Base-by-base conservation (phyloP, 345 rosid species). In the Hibiscus trionum region DNA sequence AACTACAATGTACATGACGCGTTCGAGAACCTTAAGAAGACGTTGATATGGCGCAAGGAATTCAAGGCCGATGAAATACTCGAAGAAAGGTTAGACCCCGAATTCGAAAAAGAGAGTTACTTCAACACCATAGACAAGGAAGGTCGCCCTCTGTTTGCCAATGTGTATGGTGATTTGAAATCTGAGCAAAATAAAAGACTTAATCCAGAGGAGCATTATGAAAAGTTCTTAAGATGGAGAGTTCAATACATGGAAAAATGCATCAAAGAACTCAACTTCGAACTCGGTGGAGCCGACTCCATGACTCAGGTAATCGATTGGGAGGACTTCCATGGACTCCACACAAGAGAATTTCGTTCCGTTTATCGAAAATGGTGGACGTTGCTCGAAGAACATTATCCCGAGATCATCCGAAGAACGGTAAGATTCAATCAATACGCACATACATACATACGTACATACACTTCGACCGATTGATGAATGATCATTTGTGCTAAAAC, bases 301-400 rank as follows among this genome's bases (percentile, higher is more conserved):
- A 14, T 89, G 5, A 76, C 87, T 73, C 86, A 81, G 46, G 73
- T 89, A 24, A 84, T 82, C 15, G 89, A 89, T 76, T 72, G 87
- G 64, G 85, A 78, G 77, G 79, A 85, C 75, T 66, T 77, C 21
- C 83, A 80, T 2, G 74, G 75, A 5, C 77, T 79, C 1, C 75
- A 61, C 16, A 70, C 72, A 67, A 82, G 83, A 72, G 87, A 86
- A 77, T 29, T 81, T 0, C 82, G 74, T 7, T 55, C 69, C 1
- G n/a, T 77, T 31, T 46, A 53, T 72, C 74, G 70, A 78, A 78
- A 80, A 61, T 62, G 74, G 53, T 66, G 80, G 70, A 10, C 50
- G 49, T 17, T 82, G 35, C 47, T 83, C 52, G 83, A 81, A 49
- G 75, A 82, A 12, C 63, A 85, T 73, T 87, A 89, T 58, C 90